These are phyloP conservation scores for Dryas alaskensis DNA, from an alignment of 306 rosid species.

Conservation along the genomic window DNA sequence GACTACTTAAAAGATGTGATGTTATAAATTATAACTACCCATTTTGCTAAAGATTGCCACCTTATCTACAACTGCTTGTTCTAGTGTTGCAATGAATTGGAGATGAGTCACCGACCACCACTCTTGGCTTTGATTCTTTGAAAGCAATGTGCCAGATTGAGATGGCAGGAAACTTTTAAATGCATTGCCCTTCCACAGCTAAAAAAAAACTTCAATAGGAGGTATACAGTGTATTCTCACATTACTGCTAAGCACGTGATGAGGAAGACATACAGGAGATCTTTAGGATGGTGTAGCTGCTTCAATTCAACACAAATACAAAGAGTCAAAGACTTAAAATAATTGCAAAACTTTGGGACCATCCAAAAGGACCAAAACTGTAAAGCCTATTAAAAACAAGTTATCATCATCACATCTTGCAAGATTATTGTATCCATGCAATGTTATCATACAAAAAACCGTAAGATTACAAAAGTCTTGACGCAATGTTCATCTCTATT, in stretches of 20 bases:
- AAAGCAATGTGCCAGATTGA: background rate
- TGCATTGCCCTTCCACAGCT: too few species aligned
- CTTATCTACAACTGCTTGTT: background rate
- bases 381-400: background rate
- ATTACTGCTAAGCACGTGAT: too few species aligned
- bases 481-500: constrained; percentile 12
- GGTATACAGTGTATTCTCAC: too few species aligned
- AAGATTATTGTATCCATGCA: background rate
- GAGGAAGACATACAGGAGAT: too few species aligned
- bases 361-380: background rate
- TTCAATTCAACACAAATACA: too few species aligned
- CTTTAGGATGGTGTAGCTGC: too few species aligned
- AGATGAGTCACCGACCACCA: background rate
- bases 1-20: background rate
- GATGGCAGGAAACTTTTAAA: too few species aligned
- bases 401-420: background rate
- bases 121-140: background rate
- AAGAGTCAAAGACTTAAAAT: too few species aligned
- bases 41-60: background rate
- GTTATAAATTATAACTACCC: too few species aligned
- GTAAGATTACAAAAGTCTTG: background rate
- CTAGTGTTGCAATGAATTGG: too few species aligned
- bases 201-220: too few species aligned
- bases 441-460: constrained; percentile 10
- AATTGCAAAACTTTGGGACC: background rate